Conservation (phyloP, 768 basidiomycete species). For the Asterophora lycoperdoides region DNA sequence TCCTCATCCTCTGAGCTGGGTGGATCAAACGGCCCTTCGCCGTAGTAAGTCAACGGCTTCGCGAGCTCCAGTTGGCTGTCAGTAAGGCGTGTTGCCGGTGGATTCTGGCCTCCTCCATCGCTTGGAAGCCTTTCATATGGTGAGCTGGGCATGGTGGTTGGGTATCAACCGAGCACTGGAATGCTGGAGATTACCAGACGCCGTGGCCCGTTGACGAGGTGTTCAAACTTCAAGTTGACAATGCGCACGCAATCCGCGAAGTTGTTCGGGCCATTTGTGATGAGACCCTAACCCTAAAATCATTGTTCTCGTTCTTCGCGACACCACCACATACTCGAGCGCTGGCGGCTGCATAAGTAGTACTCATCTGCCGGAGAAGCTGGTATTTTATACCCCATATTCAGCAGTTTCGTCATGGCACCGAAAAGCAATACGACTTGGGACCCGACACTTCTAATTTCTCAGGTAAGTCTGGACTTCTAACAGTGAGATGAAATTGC, state of each 20-base stretch:
- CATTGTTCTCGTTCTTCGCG: slow-evolving; percentile 13
- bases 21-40: slow-evolving; percentile 71
- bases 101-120: slow-evolving; percentile 1
- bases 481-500: background rate
- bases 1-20: slow-evolving; percentile 79
- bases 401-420: slow-evolving; percentile 21
- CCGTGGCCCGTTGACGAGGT: background rate
- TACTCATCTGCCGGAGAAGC: background rate
- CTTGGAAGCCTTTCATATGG: slow-evolving; percentile 16
- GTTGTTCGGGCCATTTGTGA: background rate
- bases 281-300: slow-evolving; percentile 18
- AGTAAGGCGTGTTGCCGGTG: slow-evolving; percentile 2
- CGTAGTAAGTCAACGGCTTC: slow-evolving; percentile 52
- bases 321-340: background rate
- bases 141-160: slow-evolving; percentile 9
- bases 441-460: slow-evolving; percentile 87
- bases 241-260: no score
- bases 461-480: slow-evolving; percentile 53
- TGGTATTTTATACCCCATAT: background rate
- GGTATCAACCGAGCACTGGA: background rate
- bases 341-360: no score
- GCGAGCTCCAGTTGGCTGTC: slow-evolving; percentile 8
- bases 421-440: slow-evolving; percentile 55
- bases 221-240: no score
- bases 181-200: background rate